These are phyloP conservation scores for Leptographium procerum DNA, from an alignment of 2,329 filamentous ascomycete species.

Conservation along the genomic window DNA sequence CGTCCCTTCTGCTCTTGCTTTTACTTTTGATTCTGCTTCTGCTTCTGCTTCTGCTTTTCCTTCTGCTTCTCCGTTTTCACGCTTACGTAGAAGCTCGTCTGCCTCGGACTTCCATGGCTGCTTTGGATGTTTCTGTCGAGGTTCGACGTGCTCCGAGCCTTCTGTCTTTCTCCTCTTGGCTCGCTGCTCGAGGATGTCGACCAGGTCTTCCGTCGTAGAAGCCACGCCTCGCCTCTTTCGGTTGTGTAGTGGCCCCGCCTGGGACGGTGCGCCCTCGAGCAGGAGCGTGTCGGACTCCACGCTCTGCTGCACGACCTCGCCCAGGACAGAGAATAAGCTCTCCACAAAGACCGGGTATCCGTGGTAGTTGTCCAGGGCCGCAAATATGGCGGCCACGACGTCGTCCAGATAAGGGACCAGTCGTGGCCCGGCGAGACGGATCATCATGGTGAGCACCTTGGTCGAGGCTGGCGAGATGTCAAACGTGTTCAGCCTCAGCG, in stretches of 20 bases:
- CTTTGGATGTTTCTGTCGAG: slow-evolving; percentile 22
- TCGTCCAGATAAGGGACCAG: slow-evolving; percentile 87
- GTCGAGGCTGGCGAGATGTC: slow-evolving; percentile 87
- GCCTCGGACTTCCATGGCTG: slow-evolving; percentile 23
- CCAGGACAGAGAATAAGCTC: slow-evolving; percentile 69
- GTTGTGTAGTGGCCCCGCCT: not conserved
- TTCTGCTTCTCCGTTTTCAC: slow-evolving; percentile 23
- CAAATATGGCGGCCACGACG: slow-evolving; percentile 81
- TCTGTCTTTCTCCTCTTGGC: slow-evolving; percentile 16
- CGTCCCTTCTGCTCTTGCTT: slow-evolving; percentile 16
- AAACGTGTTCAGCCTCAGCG: slow-evolving; percentile 78
- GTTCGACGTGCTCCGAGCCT: slow-evolving; percentile 13
- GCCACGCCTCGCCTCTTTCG: slow-evolving; percentile 3
- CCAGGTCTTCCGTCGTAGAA: slow-evolving; percentile 3
- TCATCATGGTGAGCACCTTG: slow-evolving; percentile 89
- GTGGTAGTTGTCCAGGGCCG: slow-evolving; percentile 87
- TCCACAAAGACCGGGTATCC: slow-evolving; percentile 83
- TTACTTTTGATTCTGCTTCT: slow-evolving; percentile 14
- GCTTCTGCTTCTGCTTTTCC: slow-evolving; percentile 23
- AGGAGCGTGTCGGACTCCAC: slow-evolving; percentile 45
- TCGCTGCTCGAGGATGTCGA: slow-evolving; percentile 5
- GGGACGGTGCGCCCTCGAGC: slow-evolving; percentile 27
- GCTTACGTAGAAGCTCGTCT: slow-evolving; percentile 17
- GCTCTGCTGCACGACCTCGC: slow-evolving; percentile 74
- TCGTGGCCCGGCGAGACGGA: slow-evolving; percentile 68